Percentiles rank a stretch among this genome's conserved stretches.
Evolutionary conservation across 331 rosid species (phyloP).

Genomic region (Phaseolus coccineus): DNA sequence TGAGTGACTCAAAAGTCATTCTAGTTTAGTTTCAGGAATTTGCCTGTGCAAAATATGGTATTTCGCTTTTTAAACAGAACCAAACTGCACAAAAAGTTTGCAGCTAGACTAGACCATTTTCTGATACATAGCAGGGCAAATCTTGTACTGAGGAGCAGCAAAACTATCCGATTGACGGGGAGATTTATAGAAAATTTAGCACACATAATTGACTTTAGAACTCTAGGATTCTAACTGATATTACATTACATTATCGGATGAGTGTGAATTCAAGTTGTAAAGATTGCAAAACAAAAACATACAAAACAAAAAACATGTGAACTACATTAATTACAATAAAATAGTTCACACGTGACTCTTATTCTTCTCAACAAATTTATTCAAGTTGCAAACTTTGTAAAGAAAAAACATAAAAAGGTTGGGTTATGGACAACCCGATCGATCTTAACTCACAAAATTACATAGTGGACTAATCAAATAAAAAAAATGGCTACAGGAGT

Average conservation of each 20-base stretch:
- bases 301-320: background rate
- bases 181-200: background rate
- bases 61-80: background rate
- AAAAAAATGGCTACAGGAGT: background rate
- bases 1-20: background rate
- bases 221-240: background rate
- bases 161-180: background rate
- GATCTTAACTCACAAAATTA: conserved; percentile 19
- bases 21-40: background rate
- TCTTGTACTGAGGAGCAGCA: background rate
- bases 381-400: conserved; percentile 21
- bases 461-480: background rate
- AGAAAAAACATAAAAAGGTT: conserved; percentile 26
- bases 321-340: background rate
- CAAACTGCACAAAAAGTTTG: background rate
- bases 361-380: conserved; percentile 36
- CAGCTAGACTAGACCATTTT: background rate
- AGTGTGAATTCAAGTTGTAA: background rate
- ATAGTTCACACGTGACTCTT: conserved; percentile 13
- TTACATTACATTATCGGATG: background rate
- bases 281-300: background rate
- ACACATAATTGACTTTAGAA: background rate
- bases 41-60: background rate
- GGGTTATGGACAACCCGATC: conserved; percentile 2
- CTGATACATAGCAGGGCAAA: background rate